Conservation (phyloP, 345 rosid species). For the Barbarea vulgaris region DNA sequence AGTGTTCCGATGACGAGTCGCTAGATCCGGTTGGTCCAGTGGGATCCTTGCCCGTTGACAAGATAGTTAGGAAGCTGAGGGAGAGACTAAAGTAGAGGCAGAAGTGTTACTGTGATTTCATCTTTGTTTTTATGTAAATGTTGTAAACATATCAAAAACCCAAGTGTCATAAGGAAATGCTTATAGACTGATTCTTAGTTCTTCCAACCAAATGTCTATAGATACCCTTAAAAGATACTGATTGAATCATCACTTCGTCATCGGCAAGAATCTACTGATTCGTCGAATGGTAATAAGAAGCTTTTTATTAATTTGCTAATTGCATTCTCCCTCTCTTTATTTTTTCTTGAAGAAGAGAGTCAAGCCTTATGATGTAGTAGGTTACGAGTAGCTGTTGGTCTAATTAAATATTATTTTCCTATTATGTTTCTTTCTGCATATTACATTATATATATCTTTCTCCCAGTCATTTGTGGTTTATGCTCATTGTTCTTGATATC, state of each 20-base stretch:
- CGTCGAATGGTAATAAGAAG: too few relatives aligned
- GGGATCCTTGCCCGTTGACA: conserved; percentile 72
- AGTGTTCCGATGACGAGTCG: conserved; percentile 51
- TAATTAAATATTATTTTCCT: background rate
- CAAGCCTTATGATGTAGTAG: conserved; percentile 9
- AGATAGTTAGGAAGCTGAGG: conserved; percentile 51
- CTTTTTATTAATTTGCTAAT: background rate
- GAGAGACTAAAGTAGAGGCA: conserved; percentile 26
- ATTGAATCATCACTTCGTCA: background rate
- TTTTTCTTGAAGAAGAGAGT: background rate
- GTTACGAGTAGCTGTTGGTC: background rate
- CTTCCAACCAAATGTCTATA: background rate
- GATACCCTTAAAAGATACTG: background rate
- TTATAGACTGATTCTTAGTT: background rate
- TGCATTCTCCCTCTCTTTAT: background rate
- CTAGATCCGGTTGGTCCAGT: conserved; percentile 40
- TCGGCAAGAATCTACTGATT: background rate
- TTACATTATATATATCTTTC: background rate
- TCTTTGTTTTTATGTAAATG: conserved; percentile 19
- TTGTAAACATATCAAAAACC: conserved; percentile 10
- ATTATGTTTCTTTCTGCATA: background rate
- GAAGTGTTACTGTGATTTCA: background rate
- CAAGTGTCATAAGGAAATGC: background rate
- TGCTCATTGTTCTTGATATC: background rate
- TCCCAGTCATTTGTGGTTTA: background rate